Base-by-base conservation (phyloP, 2,329 filamentous ascomycete genomes). In the Metarhizium rileyi region DNA sequence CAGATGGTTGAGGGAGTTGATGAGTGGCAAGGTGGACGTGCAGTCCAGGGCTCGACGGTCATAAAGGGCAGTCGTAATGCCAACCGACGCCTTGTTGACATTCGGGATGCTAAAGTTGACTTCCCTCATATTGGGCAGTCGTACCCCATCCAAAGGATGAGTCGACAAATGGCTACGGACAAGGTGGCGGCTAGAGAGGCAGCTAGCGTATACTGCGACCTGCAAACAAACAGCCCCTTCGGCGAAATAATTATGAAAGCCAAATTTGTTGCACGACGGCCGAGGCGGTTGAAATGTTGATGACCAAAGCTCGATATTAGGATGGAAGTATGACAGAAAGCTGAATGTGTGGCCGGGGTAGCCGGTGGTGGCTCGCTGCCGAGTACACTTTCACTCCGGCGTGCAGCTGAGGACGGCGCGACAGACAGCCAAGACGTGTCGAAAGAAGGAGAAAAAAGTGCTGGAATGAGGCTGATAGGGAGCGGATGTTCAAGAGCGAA, bases 41-140 rank as follows among this genome's bases (percentile, higher is more conserved):
- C 93, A 98, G 69, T 98, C 93, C 62, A 98, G 86, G 46, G 93
- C 93, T 66, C 93, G 86, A 58, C 93, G 88, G 72, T 98, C 93
- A 70, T 98, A 98, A 55, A 98, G 81, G 66, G 93, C 94, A 50
- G 93, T 96, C 58, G 93, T 98, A 72, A 98, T 98, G 71, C 91
- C 91, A 64, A 95, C 90, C 52, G 91, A 95, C 63, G 93, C 93
- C 85, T 97, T 97, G 73, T 97, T 97, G 80, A 94, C 90, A 78
- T 93, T 96, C 49, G 93, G 91, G 67, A 97, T 96, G 74, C 90
- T 96, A 73, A 97, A 97, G 72, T 97, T 97, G 74, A 95, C 90
- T 81, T 98, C 93, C 75, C 93, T 88, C 93, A 98, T 98, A 71
- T 69, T 91, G 80, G 56, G 54, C 56, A 51, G 45, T 50, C 52